These are phyloP conservation scores for Periconia digitata DNA, from an alignment of 2,329 filamentous ascomycete species.

Conservation along the genomic window DNA sequence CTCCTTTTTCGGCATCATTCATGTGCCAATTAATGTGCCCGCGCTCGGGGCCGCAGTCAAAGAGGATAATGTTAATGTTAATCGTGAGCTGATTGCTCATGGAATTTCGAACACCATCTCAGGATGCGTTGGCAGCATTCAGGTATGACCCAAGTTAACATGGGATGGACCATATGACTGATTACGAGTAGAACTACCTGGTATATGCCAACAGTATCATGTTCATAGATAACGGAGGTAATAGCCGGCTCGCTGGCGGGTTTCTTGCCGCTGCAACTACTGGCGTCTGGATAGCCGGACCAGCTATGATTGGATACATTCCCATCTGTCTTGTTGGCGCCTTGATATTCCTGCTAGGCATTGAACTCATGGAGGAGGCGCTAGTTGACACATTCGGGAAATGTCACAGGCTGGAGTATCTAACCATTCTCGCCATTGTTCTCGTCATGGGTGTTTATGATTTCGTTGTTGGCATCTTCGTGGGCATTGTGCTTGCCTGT, in stretches of 20 bases:
- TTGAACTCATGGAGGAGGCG: constrained; percentile 87
- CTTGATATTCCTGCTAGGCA: constrained; percentile 90
- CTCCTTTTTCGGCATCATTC: constrained; percentile 95
- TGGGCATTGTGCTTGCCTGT: constrained; percentile 90
- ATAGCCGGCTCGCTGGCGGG: constrained; percentile 81
- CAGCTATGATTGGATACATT: constrained; percentile 87
- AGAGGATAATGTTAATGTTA: constrained; percentile 88
- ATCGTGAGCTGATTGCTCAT: constrained; percentile 88
- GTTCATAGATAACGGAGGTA: constrained; percentile 89
- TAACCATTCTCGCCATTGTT: constrained; percentile 86
- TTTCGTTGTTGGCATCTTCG: constrained; percentile 90
- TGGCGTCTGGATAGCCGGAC: constrained; percentile 81
- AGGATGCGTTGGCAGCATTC: constrained; percentile 82
- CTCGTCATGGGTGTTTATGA: constrained; percentile 96
- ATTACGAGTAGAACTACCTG: constrained; percentile 72
- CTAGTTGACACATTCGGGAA: constrained; percentile 87
- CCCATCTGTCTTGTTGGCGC: constrained; percentile 96
- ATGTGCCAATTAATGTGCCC: constrained; percentile 97
- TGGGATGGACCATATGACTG: background rate
- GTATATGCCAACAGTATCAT: constrained; percentile 98
- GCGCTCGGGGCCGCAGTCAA: constrained; percentile 87
- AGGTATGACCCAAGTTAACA: constrained; percentile 42
- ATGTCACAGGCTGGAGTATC: constrained; percentile 81
- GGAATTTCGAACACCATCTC: constrained; percentile 92
- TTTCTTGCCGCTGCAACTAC: constrained; percentile 80